Evolutionary conservation across 2,329 filamentous ascomycete genomes (phyloP).

Genomic region (Exserohilum rostratum): DNA sequence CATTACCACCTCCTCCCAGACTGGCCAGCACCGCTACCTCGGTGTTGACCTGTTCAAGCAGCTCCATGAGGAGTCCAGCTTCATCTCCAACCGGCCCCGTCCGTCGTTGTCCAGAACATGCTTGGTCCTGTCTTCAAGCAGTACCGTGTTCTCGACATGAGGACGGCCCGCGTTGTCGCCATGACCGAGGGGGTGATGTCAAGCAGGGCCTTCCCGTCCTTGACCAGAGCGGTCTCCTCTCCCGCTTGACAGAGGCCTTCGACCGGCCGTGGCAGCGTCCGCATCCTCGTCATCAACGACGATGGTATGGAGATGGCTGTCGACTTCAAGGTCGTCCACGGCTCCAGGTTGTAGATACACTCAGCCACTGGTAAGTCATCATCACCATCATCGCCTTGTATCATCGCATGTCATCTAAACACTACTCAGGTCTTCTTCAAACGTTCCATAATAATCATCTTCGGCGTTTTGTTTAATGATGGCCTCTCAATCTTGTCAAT

Average conservation of each 20-base stretch:
- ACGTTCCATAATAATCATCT: conserved; percentile 38
- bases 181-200: conserved; percentile 99
- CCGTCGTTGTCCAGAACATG: conserved; percentile 99
- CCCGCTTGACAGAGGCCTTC: conserved; percentile 81
- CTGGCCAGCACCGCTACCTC: conserved; percentile 99
- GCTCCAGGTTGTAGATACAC: conserved; percentile 64
- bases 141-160: conserved; percentile 99
- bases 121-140: conserved; percentile 99
- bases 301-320: conserved; percentile 92
- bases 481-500: conserved; percentile 37
- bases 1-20: conserved; percentile 97
- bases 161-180: conserved; percentile 78
- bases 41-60: conserved; percentile 99
- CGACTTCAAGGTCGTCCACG: conserved; percentile 98
- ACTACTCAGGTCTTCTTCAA: conserved; percentile 31
- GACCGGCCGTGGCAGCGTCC: conserved; percentile 89
- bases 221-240: conserved; percentile 89
- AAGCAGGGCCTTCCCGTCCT: conserved; percentile 94
- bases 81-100: conserved; percentile 95
- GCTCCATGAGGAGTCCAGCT: conserved; percentile 97
- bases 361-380: conserved; percentile 38
- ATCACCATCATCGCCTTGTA: background rate
- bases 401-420: conserved; percentile 21
- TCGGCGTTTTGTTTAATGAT: conserved; percentile 42
- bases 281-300: conserved; percentile 95